Evolutionary conservation across 2,329 filamentous ascomycete genomes (phyloP).

Genomic region (Alternaria sp.): DNA sequence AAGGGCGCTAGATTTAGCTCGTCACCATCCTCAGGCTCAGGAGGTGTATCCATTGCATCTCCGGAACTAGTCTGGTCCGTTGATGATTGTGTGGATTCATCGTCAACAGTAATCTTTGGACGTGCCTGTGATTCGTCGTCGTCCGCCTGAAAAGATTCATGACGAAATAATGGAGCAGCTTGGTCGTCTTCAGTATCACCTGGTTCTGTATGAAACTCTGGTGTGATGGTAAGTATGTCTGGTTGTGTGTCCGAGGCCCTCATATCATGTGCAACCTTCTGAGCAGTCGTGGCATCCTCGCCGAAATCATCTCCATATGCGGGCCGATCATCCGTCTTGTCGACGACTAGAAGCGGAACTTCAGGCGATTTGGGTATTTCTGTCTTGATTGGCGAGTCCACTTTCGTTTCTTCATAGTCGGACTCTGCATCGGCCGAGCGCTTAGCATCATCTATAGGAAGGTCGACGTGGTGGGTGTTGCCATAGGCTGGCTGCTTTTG

Average conservation of each 20-base stretch:
- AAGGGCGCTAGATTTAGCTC: constrained; percentile 21
- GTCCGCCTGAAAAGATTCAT: constrained; percentile 38
- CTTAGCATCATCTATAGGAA: constrained; percentile 25
- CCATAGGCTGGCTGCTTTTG: constrained; percentile 28
- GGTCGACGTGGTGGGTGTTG: constrained; percentile 18
- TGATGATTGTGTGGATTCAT: constrained; percentile 27
- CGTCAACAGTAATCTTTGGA: constrained; percentile 27
- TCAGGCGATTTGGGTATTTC: constrained; percentile 17
- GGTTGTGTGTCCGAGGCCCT: constrained; percentile 46
- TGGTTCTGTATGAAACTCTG: constrained; percentile 23
- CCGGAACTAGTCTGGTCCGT: constrained; percentile 31
- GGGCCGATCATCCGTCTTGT: constrained; percentile 47
- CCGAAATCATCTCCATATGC: constrained; percentile 50
- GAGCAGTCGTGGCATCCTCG: constrained; percentile 38
- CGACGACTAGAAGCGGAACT: constrained; percentile 43
- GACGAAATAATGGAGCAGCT: constrained; percentile 42
- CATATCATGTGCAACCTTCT: constrained; percentile 47
- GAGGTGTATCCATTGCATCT: constrained; percentile 28
- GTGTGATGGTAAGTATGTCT: constrained; percentile 40
- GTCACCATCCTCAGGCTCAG: constrained; percentile 25
- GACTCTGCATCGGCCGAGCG: constrained; percentile 34
- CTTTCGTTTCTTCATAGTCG: constrained; percentile 26
- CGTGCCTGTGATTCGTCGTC: constrained; percentile 8
- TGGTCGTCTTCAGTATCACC: constrained; percentile 24
- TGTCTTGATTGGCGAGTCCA: constrained; percentile 21